Evolutionary conservation across 371 early-diverging fungal species (phyloP), one percentile per base, ranked within the genome.

Genomic region (Dipsacomyces acuminosporus): DNA sequence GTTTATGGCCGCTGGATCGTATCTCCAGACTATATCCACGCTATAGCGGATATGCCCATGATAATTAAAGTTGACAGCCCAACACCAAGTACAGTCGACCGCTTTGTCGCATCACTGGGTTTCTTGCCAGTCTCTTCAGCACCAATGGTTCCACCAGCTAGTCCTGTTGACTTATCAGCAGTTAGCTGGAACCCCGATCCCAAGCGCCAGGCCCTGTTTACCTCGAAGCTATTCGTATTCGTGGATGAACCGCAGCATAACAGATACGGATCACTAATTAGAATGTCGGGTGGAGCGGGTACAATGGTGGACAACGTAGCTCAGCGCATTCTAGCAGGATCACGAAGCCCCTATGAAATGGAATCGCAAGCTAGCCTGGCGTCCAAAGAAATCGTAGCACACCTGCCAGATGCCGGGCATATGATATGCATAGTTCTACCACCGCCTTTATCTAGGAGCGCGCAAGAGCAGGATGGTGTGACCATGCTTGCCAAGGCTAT

Each of bases 371-470:
- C 40, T 21, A 25, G 17, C 13, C 24, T 17, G 3, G 24, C 45
- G 26, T 43, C 41, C 4, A 51, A 45, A 1, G 21, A 20, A 2
- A 22, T 57, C 18, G 40, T 20, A 15, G 22, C 30, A 21, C 45
- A 30, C 11, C 30, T 30, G 30, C 7, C 5, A 11, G 11, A 30
- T 5, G 41, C 20, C 9, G 25, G 41, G 17, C 40, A 41, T 5
- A 41, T 41, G 0, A 30, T 36, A 20, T 59, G 59, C 22, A 44
- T 65, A 18, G 43, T 65, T 0, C 50, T 56, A 13, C 66, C 66
- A 11, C 56, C 36, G 6, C 21, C 50, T 3, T 23, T 15, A 18
- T 4, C 23, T 15, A 19, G 23, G 35, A 5, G 33, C 14, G 5
- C 48, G 5, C 15, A 19, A 20, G 17, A 36, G 11, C 17, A 49